phyloP scores from a whole-genome alignment of 176 grass and related monocot species.

The Oryza meridionalis region DNA sequence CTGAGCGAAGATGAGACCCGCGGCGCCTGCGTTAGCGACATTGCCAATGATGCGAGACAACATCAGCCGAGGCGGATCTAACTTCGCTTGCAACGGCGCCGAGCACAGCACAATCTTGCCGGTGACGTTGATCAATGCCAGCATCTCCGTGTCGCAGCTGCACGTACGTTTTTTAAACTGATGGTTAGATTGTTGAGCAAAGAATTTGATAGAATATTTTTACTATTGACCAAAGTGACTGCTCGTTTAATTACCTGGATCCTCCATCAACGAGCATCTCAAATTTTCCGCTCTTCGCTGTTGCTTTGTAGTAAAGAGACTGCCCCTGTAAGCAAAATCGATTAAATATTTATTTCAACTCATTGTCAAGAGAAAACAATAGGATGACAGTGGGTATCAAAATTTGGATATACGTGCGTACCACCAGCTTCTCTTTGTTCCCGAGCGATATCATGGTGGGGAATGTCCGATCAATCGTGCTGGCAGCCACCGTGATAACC shows the following conservation, averaged over 20 bases:
- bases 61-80: no score
- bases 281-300: constrained; percentile 22
- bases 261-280: constrained; percentile 4
- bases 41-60: fast-evolving
- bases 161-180: no score
- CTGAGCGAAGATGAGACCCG: constrained; percentile 36
- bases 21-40: neutral
- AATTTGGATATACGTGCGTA: neutral
- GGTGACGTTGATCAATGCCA: constrained; percentile 11
- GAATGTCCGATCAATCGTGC: constrained; percentile 60
- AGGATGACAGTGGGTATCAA: no score
- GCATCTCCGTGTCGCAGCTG: neutral
- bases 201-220: no score
- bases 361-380: no score
- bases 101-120: constrained; percentile 42
- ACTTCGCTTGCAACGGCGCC: neutral
- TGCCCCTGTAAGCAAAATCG: constrained; percentile 40
- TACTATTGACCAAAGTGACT: no score
- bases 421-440: constrained; percentile 51
- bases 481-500: constrained; percentile 52
- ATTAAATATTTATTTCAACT: neutral
- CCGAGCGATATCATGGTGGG: constrained; percentile 50
- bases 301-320: constrained; percentile 34
- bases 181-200: no score
- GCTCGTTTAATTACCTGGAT: neutral